These are phyloP conservation scores for Hibiscus tridactylites DNA, from an alignment of 345 rosid genomes.

Conservation along the genomic window DNA sequence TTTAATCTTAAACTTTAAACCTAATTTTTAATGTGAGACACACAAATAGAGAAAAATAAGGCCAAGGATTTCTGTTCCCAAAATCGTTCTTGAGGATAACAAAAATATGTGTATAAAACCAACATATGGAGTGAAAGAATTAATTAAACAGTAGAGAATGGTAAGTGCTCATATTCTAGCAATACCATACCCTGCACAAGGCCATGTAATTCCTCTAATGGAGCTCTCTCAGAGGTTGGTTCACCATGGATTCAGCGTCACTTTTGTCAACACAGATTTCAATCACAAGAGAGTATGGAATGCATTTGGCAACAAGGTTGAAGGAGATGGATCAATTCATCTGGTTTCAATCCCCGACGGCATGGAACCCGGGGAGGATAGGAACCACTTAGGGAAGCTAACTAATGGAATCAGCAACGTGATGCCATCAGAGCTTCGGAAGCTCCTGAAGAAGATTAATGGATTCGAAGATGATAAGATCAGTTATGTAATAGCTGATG, in stretches of 20 bases:
- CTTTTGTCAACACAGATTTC: conserved; percentile 31
- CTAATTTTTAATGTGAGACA: too few relatives aligned
- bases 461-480: not conserved
- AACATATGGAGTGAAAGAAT: not conserved
- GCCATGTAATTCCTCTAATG: conserved; percentile 41
- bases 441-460: conserved; percentile 1
- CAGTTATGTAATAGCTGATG: conserved; percentile 7
- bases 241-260: conserved; percentile 22
- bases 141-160: not conserved
- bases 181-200: conserved; percentile 42
- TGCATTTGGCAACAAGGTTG: conserved; percentile 10
- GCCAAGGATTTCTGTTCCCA: not conserved
- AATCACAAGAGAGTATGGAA: conserved; percentile 23
- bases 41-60: too few relatives aligned
- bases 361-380: conserved; percentile 9
- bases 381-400: not conserved
- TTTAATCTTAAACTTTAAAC: too few relatives aligned
- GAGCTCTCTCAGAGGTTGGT: conserved; percentile 18
- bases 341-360: conserved; percentile 18
- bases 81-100: not conserved
- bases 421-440: conserved; percentile 9
- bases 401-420: not conserved
- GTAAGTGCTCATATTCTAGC: conserved; percentile 26
- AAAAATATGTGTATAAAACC: not conserved
- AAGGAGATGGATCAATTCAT: conserved; percentile 9